Conservation (phyloP, 495 filamentous ascomycete species). For the Penicillium antarcticum region DNA sequence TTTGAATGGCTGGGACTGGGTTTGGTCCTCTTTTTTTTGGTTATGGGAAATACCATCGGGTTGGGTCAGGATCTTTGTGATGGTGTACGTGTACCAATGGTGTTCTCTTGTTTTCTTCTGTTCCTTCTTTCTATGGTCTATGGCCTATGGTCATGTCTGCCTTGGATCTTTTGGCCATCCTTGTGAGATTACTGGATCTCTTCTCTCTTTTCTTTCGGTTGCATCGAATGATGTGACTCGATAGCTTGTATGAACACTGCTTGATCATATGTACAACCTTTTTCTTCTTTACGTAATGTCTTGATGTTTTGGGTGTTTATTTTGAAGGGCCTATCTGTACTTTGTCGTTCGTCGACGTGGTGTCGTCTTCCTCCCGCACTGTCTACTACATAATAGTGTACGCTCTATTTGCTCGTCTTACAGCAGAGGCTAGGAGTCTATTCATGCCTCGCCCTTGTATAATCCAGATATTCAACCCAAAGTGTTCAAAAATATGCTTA, state of each 20-base stretch:
- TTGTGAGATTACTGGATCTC: conserved; percentile 17
- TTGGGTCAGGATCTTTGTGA: conserved; percentile 19
- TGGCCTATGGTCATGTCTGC: neutral
- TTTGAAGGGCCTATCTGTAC: too few relatives aligned
- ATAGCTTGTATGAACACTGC: conserved; percentile 30
- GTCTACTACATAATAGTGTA: too few relatives aligned
- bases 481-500: too few relatives aligned
- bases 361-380: too few relatives aligned
- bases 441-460: too few relatives aligned
- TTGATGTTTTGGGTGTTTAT: too few relatives aligned
- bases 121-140: too few relatives aligned
- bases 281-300: neutral
- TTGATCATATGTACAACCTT: neutral
- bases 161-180: conserved; percentile 9
- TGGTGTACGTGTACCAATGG: conserved; percentile 1
- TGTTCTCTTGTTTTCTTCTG: conserved; percentile 1
- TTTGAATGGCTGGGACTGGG: conserved; percentile 23
- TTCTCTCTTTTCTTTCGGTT: conserved; percentile 10
- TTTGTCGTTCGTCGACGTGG: too few relatives aligned
- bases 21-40: conserved; percentile 14
- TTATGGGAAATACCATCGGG: conserved; percentile 33
- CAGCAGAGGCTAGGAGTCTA: too few relatives aligned
- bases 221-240: conserved; percentile 7
- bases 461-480: too few relatives aligned
- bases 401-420: too few relatives aligned